A percentile compares a stretch with the other conserved stretches of the same genome.
Evolutionary conservation across 2,329 filamentous ascomycete species (phyloP).

Genomic region (Clarireedia sp.): DNA sequence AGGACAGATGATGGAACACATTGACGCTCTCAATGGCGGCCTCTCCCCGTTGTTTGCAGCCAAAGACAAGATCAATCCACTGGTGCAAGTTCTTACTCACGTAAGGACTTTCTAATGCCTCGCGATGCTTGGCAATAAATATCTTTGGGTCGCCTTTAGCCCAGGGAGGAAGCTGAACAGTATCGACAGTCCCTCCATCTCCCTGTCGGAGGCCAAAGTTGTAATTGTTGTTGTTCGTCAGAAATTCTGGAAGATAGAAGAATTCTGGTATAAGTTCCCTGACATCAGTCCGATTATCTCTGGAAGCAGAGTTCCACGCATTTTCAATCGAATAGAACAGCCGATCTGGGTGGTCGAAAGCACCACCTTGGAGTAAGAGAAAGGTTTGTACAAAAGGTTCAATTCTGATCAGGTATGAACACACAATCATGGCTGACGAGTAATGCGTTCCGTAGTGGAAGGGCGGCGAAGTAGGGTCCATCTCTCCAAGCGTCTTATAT

Average conservation of each 20-base stretch:
- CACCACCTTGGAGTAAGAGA: constrained; percentile 86
- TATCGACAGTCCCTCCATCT: constrained; percentile 68
- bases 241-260: constrained; percentile 90
- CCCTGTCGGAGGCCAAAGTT: constrained; percentile 87
- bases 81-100: constrained; percentile 83
- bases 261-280: constrained; percentile 94
- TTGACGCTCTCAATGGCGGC: constrained; percentile 86
- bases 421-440: constrained; percentile 97
- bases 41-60: constrained; percentile 87
- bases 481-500: constrained; percentile 82
- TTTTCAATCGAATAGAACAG: constrained; percentile 90
- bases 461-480: constrained; percentile 66
- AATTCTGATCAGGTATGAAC: constrained; percentile 87
- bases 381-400: constrained; percentile 97
- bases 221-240: constrained; percentile 89
- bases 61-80: constrained; percentile 96
- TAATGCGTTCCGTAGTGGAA: constrained; percentile 99
- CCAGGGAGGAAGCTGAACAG: constrained; percentile 89
- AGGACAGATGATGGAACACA: constrained; percentile 93
- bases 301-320: constrained; percentile 84
- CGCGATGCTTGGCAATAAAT: constrained; percentile 92
- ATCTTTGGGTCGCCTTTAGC: constrained; percentile 93
- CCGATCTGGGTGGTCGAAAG: constrained; percentile 90
- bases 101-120: constrained; percentile 87
- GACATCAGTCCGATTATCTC: constrained; percentile 87